A percentile compares a stretch with the other conserved stretches of the same genome.
Evolutionary conservation across 2,329 filamentous ascomycete genomes (phyloP).

Genomic region (Diaporthe longicolla): DNA sequence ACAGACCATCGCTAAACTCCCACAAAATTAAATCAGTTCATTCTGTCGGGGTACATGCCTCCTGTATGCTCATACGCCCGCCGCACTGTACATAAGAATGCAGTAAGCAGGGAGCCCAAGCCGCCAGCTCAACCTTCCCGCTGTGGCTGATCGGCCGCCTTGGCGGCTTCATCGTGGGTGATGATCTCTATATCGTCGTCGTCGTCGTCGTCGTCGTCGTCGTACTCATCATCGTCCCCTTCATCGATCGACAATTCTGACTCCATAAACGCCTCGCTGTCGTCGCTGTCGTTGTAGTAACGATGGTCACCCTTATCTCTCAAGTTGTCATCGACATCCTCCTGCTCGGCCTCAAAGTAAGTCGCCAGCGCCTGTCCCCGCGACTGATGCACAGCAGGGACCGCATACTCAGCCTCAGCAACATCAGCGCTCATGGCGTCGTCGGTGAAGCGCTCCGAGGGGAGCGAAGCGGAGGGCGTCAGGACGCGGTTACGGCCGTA

Average conservation of each 20-base stretch:
- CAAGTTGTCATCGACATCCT: conserved; percentile 28
- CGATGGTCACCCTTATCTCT: conserved; percentile 11
- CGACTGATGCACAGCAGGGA: conserved; percentile 47
- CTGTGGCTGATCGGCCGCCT: not conserved
- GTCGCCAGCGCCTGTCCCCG: conserved; percentile 43
- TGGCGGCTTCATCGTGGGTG: not conserved
- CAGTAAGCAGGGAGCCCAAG: not conserved
- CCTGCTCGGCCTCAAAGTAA: conserved; percentile 40
- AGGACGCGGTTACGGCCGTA: conserved; percentile 52
- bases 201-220: conserved; percentile 3
- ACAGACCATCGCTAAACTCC: no score
- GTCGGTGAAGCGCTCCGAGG: conserved; percentile 54
- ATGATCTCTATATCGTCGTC: conserved; percentile 26
- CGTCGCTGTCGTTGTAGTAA: conserved; percentile 45
- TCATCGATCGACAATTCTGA: conserved; percentile 9
- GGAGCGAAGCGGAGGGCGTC: conserved; percentile 52
- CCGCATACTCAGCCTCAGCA: conserved; percentile 51
- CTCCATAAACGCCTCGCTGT: conserved; percentile 25
- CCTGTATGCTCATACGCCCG: no score
- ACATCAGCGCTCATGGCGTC: conserved; percentile 51
- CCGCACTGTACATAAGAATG: not conserved
- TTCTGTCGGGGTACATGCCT: not conserved
- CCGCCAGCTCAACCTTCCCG: not conserved
- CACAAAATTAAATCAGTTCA: not conserved
- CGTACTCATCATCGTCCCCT: conserved; percentile 19